Conservation (phyloP, 139 green algal genomes). For the Chlamydomonas applanata region DNA sequence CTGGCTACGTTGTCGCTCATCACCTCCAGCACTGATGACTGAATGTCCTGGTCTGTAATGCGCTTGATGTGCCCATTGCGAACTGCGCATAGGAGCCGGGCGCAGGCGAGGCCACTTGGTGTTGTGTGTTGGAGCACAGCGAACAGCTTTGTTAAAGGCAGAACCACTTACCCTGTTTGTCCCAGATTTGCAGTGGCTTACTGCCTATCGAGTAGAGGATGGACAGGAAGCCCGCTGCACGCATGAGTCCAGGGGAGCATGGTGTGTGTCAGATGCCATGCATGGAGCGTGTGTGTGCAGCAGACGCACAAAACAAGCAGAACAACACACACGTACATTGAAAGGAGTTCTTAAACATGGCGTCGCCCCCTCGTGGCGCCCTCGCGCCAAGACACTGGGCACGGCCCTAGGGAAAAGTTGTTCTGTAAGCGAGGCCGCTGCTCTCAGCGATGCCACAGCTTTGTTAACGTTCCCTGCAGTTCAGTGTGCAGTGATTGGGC, state of each 20-base stretch:
- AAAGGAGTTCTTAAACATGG: conserved; percentile 44
- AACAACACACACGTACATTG: conserved; percentile 7
- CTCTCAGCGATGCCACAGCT: too few species aligned
- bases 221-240: conserved; percentile 27
- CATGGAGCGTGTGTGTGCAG: neutral
- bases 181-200: conserved; percentile 95
- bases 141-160: neutral
- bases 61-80: conserved; percentile 94
- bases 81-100: conserved; percentile 56
- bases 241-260: neutral
- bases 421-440: too few species aligned
- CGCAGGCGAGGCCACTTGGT: neutral
- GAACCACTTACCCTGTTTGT: conserved; percentile 68
- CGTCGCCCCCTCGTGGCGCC: conserved; percentile 10
- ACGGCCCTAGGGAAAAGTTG: neutral
- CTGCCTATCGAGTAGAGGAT: conserved; percentile 94
- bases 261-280: neutral
- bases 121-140: neutral
- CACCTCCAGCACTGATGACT: conserved; percentile 93
- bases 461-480: too few species aligned
- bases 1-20: conserved; percentile 87
- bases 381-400: neutral
- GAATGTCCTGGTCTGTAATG: conserved; percentile 95
- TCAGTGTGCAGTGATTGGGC: too few species aligned
- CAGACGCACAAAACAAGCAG: neutral